A percentile compares a stretch with the other conserved stretches of the same genome.
Evolutionary conservation across 1,139 yeast species (phyloP).

Genomic region (Wickerhamiella pararugosa): DNA sequence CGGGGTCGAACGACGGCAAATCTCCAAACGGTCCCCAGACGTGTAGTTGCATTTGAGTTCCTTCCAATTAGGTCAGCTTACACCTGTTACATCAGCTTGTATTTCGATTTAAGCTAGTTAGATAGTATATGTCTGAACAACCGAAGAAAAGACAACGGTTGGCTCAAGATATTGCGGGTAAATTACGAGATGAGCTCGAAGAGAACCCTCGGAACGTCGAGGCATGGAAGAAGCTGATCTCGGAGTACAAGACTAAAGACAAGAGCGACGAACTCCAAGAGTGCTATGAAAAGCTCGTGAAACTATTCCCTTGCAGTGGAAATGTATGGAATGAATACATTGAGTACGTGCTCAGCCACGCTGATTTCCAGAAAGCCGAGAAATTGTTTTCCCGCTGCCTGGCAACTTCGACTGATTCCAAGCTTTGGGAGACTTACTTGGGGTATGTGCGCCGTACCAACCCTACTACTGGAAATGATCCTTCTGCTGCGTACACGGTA

Average conservation of each 20-base stretch:
- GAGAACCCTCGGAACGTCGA: conserved; percentile 41
- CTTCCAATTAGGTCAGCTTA: conserved; percentile 5
- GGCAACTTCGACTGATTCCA: conserved; percentile 42
- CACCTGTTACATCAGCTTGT: too few species aligned
- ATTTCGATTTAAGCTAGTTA: too few species aligned
- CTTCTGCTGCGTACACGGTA: conserved; percentile 23
- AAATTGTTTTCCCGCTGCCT: conserved; percentile 47
- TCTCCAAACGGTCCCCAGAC: conserved; percentile 37
- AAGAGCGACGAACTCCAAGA: conserved; percentile 47
- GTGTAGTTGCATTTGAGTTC: conserved; percentile 29
- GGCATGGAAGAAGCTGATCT: conserved; percentile 44
- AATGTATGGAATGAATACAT: conserved; percentile 58
- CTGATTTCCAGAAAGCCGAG: conserved; percentile 56
- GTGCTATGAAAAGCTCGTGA: conserved; percentile 46
- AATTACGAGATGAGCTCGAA: conserved; percentile 44
- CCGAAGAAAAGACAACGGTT: conserved; percentile 20
- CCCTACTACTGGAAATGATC: conserved; percentile 5
- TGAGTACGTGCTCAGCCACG: conserved; percentile 49
- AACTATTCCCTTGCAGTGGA: conserved; percentile 47
- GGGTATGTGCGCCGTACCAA: conserved; percentile 58
- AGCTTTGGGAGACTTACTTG: conserved; percentile 60
- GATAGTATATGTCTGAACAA: too few species aligned
- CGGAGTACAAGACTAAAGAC: conserved; percentile 41
- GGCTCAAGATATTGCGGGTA: conserved; percentile 37
- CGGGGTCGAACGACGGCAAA: conserved; percentile 29